Evolutionary conservation across 208 protist species (phyloP).

Genomic region (Porcisia hertigi): DNA sequence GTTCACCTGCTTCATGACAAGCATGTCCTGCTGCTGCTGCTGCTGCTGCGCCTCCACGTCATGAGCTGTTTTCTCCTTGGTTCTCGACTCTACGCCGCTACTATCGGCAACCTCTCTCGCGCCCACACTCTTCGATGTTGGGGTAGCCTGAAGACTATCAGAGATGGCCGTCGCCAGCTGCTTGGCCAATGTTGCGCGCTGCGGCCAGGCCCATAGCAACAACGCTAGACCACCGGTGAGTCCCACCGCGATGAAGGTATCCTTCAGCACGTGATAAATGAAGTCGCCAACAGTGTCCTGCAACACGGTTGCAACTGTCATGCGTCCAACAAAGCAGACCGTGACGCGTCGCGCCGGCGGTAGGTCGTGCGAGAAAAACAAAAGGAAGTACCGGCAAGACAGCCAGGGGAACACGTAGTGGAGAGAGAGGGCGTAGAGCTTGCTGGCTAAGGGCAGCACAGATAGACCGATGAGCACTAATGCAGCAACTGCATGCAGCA

Average conservation of each 20-base stretch:
- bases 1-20: constrained; percentile 16
- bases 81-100: neutral
- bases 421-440: constrained; percentile 66
- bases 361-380: constrained; percentile 56
- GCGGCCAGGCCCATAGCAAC: constrained; percentile 47
- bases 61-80: neutral
- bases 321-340: constrained; percentile 31
- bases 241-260: constrained; percentile 49
- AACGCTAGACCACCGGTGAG: constrained; percentile 30
- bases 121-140: constrained; percentile 8
- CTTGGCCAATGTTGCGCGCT: constrained; percentile 25
- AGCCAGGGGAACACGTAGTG: constrained; percentile 65
- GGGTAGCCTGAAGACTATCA: constrained; percentile 33
- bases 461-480: constrained; percentile 69
- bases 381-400: constrained; percentile 62
- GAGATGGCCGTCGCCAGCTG: constrained; percentile 39
- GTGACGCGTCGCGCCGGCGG: constrained; percentile 19
- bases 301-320: constrained; percentile 38
- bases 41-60: neutral
- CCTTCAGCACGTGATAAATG: constrained; percentile 50
- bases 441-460: constrained; percentile 62
- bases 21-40: neutral
- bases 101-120: neutral
- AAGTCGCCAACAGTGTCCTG: constrained; percentile 75
- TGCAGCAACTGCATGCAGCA: constrained; percentile 45